Evolutionary conservation across 306 rosid species (phyloP).

Genomic region (Cucurbita maxima): DNA sequence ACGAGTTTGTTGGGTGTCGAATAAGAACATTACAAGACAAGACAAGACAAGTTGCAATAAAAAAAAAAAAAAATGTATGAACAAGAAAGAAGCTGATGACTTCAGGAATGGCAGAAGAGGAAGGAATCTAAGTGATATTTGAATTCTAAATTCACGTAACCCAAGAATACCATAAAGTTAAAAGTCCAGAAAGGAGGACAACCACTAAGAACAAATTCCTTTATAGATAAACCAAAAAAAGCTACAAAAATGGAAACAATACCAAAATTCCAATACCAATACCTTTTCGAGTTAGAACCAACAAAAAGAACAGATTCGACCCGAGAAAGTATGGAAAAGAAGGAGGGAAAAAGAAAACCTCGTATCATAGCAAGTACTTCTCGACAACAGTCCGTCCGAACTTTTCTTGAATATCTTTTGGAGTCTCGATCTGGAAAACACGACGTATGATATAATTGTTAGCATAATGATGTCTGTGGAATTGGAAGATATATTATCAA

Average conservation of each 20-base stretch:
- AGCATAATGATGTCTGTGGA: conserved; percentile 4
- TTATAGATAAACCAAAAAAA: no score
- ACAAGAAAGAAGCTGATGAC: not conserved
- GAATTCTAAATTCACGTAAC: not conserved
- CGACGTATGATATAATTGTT: not conserved
- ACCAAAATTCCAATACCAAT: not conserved
- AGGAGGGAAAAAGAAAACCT: not conserved
- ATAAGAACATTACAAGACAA: no score
- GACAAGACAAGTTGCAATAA: no score
- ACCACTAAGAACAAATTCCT: not conserved
- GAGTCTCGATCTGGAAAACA: conserved; percentile 67
- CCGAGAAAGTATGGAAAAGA: not conserved
- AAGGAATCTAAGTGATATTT: not conserved
- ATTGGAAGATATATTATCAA: not conserved
- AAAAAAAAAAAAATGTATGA: not conserved
- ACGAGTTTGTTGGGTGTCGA: not conserved
- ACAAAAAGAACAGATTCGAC: not conserved
- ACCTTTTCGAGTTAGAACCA: not conserved
- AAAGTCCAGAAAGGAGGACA: not conserved
- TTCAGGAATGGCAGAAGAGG: not conserved
- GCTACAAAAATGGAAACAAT: not conserved
- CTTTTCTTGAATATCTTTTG: conserved; percentile 80
- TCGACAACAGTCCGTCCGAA: conserved; percentile 85
- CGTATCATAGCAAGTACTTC: conserved; percentile 54
- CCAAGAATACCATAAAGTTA: not conserved